phyloP scores from a whole-genome alignment of 495 filamentous ascomycete genomes.

The Neurospora sp. region DNA sequence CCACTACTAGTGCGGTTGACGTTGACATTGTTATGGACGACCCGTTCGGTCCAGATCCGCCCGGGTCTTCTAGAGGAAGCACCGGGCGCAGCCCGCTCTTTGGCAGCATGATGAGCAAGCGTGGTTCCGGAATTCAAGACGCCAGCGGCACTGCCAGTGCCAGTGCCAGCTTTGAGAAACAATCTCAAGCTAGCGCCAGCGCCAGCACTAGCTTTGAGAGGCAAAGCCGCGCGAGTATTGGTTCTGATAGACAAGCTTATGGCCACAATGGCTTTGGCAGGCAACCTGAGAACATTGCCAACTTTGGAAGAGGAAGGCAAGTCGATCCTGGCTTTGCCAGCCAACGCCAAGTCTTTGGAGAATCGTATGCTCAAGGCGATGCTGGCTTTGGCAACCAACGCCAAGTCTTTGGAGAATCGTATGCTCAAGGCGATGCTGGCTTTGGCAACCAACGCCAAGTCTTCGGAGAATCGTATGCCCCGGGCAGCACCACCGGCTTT shows the following conservation, averaged over 20 bases:
- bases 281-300: not conserved
- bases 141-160: not conserved
- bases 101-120: conserved; percentile 4
- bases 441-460: not conserved
- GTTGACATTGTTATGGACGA: conserved; percentile 13
- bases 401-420: not conserved
- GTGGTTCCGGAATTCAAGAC: not conserved
- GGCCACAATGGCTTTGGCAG: not conserved
- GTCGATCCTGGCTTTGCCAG: not conserved
- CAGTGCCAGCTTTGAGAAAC: not conserved
- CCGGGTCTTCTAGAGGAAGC: conserved; percentile 7
- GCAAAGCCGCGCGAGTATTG: not conserved
- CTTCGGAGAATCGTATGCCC: not conserved
- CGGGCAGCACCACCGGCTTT: not conserved
- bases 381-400: not conserved
- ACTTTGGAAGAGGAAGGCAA: not conserved
- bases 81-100: conserved; percentile 14
- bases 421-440: not conserved
- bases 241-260: not conserved
- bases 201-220: not conserved
- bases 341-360: too few species aligned
- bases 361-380: not conserved
- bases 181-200: not conserved
- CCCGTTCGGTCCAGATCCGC: conserved; percentile 22
- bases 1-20: not conserved